Conservation (phyloP, 305 asterid species). For the Euphrasia arctica region DNA sequence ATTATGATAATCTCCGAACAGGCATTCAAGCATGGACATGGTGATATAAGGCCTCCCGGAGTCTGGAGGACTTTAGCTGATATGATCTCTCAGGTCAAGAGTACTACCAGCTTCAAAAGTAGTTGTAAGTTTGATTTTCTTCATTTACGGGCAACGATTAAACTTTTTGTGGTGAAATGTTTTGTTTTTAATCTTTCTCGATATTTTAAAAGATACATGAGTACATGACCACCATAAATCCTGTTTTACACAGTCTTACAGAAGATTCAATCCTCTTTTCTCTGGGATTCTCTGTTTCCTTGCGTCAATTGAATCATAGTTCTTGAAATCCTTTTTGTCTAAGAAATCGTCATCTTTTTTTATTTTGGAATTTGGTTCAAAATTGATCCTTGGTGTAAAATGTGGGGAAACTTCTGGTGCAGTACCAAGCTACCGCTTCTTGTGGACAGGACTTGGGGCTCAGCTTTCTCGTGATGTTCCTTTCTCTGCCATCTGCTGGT, state of each 20-base stretch:
- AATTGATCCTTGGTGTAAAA: no score
- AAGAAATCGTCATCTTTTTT: neutral
- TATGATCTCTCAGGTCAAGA: constrained; percentile 61
- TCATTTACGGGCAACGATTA: neutral
- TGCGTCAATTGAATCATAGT: constrained; percentile 10
- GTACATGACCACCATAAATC: neutral
- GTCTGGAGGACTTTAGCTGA: constrained; percentile 74
- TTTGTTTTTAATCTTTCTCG: neutral
- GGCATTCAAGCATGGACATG: constrained; percentile 74
- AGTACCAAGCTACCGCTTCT: constrained; percentile 46
- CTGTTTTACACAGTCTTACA: constrained; percentile 8
- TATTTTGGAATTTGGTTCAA: constrained; percentile 15
- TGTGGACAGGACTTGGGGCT: constrained; percentile 90
- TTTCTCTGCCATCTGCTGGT: constrained; percentile 93
- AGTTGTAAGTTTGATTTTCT: constrained; percentile 48
- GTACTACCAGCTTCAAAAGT: constrained; percentile 43
- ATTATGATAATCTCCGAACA: constrained; percentile 23
- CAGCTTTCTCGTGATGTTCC: constrained; percentile 97
- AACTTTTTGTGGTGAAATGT: neutral
- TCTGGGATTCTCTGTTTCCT: neutral
- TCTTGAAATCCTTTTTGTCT: neutral
- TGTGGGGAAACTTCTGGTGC: neutral
- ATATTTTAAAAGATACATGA: neutral
- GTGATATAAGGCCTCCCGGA: constrained; percentile 75
- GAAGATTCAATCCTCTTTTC: neutral